A percentile compares a stretch with the other conserved stretches of the same genome.
phyloP scores from a whole-genome alignment of 2,329 filamentous ascomycete species.

The Colletotrichum magnum region DNA sequence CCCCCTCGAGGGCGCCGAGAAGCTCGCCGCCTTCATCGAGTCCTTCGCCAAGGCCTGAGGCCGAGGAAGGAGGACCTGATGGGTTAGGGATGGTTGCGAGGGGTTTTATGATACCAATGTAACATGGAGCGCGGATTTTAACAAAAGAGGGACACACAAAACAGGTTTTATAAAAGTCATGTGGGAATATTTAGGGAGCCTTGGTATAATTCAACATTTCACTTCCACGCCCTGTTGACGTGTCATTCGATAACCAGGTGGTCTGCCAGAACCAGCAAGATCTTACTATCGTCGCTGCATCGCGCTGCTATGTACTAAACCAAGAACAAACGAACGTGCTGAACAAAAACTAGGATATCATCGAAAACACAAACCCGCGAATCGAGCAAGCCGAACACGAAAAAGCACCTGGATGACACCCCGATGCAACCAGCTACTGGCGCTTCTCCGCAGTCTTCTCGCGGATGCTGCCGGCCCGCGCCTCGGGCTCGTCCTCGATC shows the following conservation, averaged over 20 bases:
- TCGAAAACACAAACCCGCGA: neutral
- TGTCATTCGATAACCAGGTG: neutral
- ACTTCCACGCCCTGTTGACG: neutral
- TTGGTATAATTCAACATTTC: constrained; percentile 32
- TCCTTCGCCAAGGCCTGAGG: constrained; percentile 61
- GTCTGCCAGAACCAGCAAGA: no score
- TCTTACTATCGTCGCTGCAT: no score
- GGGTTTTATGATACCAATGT: constrained; percentile 32
- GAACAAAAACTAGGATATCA: neutral
- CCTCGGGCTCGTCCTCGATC: constrained; percentile 50
- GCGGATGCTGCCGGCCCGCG: constrained; percentile 56
- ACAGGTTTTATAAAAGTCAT: constrained; percentile 6
- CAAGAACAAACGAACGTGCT: neutral
- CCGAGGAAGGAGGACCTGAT: neutral
- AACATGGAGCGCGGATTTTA: neutral
- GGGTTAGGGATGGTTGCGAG: neutral
- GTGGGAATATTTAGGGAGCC: constrained; percentile 13
- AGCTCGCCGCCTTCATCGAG: constrained; percentile 75
- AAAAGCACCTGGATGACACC: neutral
- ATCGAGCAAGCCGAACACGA: neutral
- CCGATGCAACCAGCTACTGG: neutral
- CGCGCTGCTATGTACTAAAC: neutral
- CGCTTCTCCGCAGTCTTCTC: constrained; percentile 47
- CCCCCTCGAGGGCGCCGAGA: constrained; percentile 74
- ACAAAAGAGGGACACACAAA: constrained; percentile 24